Evolutionary conservation across 177 flowering plant genomes (phyloP), one percentile per base, ranked within the genome.

Genomic region (Vitis hybrid): DNA sequence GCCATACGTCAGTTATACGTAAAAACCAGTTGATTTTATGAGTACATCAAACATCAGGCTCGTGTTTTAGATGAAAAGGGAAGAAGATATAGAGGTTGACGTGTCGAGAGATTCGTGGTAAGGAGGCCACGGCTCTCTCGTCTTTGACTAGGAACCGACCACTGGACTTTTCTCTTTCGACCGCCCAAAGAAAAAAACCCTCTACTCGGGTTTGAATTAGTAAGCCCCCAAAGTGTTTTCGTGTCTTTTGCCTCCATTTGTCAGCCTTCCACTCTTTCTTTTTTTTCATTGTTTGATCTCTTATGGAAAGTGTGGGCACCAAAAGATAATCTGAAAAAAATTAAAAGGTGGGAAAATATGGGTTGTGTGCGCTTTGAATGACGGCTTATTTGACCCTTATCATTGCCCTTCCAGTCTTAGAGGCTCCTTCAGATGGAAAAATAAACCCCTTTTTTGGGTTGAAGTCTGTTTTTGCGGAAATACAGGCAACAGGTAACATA

Each of bases 111-210:
- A 3, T n/a, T 13, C 49, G 19, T 11, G 51, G 59, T 57, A 50
- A 66, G 19, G 53, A 15, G 12, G 15, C 11, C 3, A 51, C 11
- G 61, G 60, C 16, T 39, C 5, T 39, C 45, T 15, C 10, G 22
- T 7, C 19, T 68, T 76, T 72, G 74, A 75, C 74, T 51, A 68
- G 0, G 31, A 64, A 67, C 79, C 75, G 73, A 68, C 79, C 72
- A 63, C n/a, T 19, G 5, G 50, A 5, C 1, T 55, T 68, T 10
- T 52, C 63, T 49, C 22, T 70, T 67, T 65, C 73, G 67, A 67
- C 80, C 80, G 80, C 59, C 80, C 80, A 77, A 77, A 69, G 74
- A 76, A 73, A 71, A 69, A 67, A 19, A 15, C 16, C 50, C 9
- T n/a, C 11, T 10, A 53, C 51, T 4, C 8, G 13, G 20, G 20